Evolutionary conservation across 441 rosid genomes (phyloP).

Genomic region (Pelargonium australe): DNA sequence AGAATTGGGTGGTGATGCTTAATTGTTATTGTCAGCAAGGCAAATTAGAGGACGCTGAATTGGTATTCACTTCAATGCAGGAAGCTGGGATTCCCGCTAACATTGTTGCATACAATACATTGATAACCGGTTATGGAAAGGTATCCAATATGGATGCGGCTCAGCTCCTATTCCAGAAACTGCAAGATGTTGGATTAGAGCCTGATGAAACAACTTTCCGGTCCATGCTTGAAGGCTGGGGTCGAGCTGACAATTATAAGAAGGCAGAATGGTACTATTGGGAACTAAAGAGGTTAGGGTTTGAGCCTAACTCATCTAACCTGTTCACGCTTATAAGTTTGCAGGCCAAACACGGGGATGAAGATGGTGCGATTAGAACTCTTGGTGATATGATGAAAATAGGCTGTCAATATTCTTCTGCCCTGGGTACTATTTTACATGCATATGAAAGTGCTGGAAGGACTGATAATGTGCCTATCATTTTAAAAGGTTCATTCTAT

Average conservation of each 20-base stretch:
- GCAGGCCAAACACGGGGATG: slow-evolving; percentile 68
- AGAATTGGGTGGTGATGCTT: slow-evolving; percentile 80
- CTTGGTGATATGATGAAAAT: slow-evolving; percentile 62
- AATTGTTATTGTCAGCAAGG: slow-evolving; percentile 80
- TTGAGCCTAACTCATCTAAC: slow-evolving; percentile 72
- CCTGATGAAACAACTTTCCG: slow-evolving; percentile 85
- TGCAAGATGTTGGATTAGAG: slow-evolving; percentile 42
- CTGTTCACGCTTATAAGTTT: slow-evolving; percentile 64
- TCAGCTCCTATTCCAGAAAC: slow-evolving; percentile 38
- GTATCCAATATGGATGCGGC: slow-evolving; percentile 57
- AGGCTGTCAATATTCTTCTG: slow-evolving; percentile 67
- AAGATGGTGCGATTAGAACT: slow-evolving; percentile 49
- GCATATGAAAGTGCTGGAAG: slow-evolving; percentile 72
- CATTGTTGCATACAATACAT: slow-evolving; percentile 54
- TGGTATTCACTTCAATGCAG: slow-evolving; percentile 38
- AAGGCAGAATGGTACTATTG: slow-evolving; percentile 49
- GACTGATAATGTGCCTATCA: slow-evolving; percentile 48
- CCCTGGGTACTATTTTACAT: slow-evolving; percentile 60
- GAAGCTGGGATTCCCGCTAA: slow-evolving; percentile 40
- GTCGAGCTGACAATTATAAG: slow-evolving; percentile 47
- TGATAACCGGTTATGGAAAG: slow-evolving; percentile 63
- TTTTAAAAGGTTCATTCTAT: slow-evolving; percentile 58
- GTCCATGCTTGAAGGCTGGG: slow-evolving; percentile 97
- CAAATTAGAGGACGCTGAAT: slow-evolving; percentile 50
- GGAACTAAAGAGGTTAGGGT: slow-evolving; percentile 60